phyloP scores from a whole-genome alignment of 73 alveolate genomes.

The Blepharisma stoltei region DNA sequence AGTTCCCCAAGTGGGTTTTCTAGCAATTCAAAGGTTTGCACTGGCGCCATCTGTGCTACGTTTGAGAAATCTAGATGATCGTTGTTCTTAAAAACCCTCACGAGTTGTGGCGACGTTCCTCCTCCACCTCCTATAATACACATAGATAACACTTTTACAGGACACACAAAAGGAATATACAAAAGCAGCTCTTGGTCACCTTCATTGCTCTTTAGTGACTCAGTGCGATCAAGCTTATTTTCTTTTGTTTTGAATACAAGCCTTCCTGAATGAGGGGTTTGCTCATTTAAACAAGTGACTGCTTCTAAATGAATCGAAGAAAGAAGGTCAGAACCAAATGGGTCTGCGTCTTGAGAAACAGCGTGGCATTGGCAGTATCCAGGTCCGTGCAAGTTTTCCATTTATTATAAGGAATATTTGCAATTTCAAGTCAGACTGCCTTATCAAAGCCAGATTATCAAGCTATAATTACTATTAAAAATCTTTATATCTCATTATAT shows the following conservation, averaged over 20 bases:
- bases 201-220: neutral
- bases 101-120: neutral
- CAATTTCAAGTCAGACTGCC: too few species aligned
- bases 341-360: neutral
- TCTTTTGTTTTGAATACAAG: conserved; percentile 16
- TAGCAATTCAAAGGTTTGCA: conserved; percentile 13
- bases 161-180: conserved; percentile 19
- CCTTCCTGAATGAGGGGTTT: neutral
- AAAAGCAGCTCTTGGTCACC: conserved; percentile 19
- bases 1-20: conserved; percentile 25
- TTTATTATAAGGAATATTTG: too few species aligned
- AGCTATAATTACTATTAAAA: too few species aligned
- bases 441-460: too few species aligned
- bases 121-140: conserved; percentile 25
- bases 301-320: conserved; percentile 20
- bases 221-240: conserved; percentile 4
- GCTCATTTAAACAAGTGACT: conserved; percentile 14
- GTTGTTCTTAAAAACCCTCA: conserved; percentile 4
- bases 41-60: conserved; percentile 18
- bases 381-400: neutral
- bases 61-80: conserved; percentile 20
- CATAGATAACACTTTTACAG: conserved; percentile 6
- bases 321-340: conserved; percentile 4
- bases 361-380: conserved; percentile 20
- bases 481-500: too few species aligned